Evolutionary conservation across 768 basidiomycete genomes (phyloP).

Genomic region (Phylloporus arenicola): DNA sequence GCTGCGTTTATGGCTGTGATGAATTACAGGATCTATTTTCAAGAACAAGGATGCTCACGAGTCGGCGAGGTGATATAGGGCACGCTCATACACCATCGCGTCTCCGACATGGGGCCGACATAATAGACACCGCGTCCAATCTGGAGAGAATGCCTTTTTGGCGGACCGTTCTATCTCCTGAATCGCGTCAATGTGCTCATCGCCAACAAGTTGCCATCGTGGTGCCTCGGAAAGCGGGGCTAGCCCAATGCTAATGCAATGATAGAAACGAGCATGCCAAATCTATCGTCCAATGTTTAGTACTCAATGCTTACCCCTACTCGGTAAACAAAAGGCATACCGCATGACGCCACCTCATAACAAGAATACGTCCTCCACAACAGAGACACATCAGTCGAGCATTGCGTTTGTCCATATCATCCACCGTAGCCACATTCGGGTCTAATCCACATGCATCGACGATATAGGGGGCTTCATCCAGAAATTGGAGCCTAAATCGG

Average conservation of each 20-base stretch:
- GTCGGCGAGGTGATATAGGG: neutral
- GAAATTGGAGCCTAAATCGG: neutral
- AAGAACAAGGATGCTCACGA: neutral
- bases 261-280: neutral
- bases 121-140: conserved; percentile 7
- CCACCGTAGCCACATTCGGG: conserved; percentile 7
- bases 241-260: neutral
- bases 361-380: neutral
- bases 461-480: conserved; percentile 4
- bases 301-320: too few relatives aligned
- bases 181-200: neutral
- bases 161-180: neutral
- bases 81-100: neutral
- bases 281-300: neutral
- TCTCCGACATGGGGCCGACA: conserved; percentile 7
- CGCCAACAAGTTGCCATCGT: conserved; percentile 1
- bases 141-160: neutral
- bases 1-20: neutral
- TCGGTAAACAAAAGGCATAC: neutral
- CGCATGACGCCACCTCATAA: conserved; percentile 9
- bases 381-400: conserved; percentile 3
- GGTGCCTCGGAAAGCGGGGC: neutral
- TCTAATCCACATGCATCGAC: conserved; percentile 13
- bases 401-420: conserved; percentile 10
- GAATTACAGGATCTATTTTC: neutral